Evolutionary conservation across 371 early-diverging fungal species (phyloP).

Genomic region (Mortierella sp.): DNA sequence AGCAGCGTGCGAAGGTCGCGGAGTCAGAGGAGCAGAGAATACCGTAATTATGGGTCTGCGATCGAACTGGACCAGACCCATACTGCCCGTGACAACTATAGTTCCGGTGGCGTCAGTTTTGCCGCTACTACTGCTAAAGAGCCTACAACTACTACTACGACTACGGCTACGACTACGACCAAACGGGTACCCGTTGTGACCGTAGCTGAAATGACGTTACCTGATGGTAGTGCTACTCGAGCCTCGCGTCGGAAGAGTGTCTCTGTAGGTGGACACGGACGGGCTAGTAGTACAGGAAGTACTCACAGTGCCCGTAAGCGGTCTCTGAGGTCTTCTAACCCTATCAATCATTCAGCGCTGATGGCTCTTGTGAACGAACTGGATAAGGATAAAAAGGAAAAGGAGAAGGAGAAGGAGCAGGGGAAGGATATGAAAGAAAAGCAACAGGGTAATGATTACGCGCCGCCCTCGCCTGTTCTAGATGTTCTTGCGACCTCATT

Average conservation of each 20-base stretch:
- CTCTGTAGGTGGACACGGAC: conserved; percentile 23
- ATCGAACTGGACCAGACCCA: conserved; percentile 12
- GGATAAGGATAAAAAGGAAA: conserved; percentile 43
- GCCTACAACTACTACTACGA: neutral
- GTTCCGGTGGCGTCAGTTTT: too few species aligned
- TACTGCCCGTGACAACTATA: too few species aligned
- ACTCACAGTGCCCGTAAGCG: conserved; percentile 23
- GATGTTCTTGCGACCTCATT: conserved; percentile 7
- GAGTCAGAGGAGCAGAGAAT: conserved; percentile 16
- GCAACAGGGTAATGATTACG: neutral
- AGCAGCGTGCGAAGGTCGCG: neutral
- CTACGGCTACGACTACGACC: neutral
- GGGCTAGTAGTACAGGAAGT: conserved; percentile 19
- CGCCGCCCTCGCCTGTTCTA: neutral
- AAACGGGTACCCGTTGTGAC: conserved; percentile 1
- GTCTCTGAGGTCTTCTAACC: conserved; percentile 39
- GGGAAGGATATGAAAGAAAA: neutral
- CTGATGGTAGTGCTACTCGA: neutral
- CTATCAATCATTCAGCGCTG: conserved; percentile 40
- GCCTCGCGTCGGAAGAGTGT: conserved; percentile 14
- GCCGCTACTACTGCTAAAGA: neutral
- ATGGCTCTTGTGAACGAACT: conserved; percentile 53
- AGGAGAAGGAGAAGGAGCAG: conserved; percentile 18
- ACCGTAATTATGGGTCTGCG: conserved; percentile 19
- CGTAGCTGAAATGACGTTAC: neutral